Evolutionary conservation across 139 green algal genomes (phyloP), one percentile per base, ranked within the genome.

Genomic region (Chara braunii): DNA sequence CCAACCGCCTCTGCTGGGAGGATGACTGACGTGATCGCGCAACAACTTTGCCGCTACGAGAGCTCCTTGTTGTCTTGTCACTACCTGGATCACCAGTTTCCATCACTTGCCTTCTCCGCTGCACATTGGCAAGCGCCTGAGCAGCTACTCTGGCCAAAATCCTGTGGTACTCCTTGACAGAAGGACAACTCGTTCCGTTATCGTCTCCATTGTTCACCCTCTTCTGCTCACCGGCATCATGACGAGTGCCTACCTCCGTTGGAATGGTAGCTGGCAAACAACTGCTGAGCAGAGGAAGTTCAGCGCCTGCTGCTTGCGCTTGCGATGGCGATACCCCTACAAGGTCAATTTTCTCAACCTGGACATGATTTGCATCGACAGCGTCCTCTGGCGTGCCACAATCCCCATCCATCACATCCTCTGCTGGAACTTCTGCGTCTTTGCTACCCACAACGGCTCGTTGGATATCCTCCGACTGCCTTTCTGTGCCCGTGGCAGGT

Each of bases 121-220:
- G 48, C 8, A 70, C 48, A 26, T 67, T 70, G 8, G 28, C 45
- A 35, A 70, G 8, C n/a, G 60, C 60, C 60, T 70, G 45, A 4
- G 42, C 3, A 3, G 60, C 60, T 3, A 30, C 26, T 23, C 8
- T 8, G 9, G 26, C 24, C 7, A 44, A 51, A 4, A 67, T 48
- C 40, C 40, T 48, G 18, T 48, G 18, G 40, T 48, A 18, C 40
- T 48, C 40, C n/a, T n/a, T 48, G 40, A 18, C 40, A 48, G 18
- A 18, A 48, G 18, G 40, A 18, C 18, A 18, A 18, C n/a, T n/a
- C n/a, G n/a, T n/a, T n/a, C n/a, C n/a, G n/a, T n/a, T n/a, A n/a
- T n/a, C n/a, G n/a, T n/a, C n/a, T n/a, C n/a, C 32, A n/a, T 70
- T 51, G 33, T 50, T 14, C 23, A 4, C 24, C 26, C 6, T 68